Conservation (phyloP, 2,329 filamentous ascomycete genomes). For the Aspergillus persii region DNA sequence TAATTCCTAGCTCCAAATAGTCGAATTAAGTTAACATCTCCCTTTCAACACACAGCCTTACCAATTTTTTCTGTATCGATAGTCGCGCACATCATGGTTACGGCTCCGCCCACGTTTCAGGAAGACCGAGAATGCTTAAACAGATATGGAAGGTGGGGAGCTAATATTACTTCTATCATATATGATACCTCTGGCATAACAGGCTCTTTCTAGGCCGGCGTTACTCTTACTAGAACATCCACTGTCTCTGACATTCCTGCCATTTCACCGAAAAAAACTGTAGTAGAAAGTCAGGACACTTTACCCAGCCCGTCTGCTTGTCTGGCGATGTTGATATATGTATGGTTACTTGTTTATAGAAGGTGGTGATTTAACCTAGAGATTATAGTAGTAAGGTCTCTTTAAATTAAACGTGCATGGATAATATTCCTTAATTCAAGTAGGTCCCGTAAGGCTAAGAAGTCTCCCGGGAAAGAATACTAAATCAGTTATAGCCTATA, state of each 20-base stretch:
- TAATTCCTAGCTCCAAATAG: background rate
- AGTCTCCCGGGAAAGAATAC: background rate
- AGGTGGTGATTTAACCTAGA: background rate
- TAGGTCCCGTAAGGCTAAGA: background rate
- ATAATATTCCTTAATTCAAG: background rate
- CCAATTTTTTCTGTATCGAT: background rate
- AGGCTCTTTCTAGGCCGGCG: background rate
- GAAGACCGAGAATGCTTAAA: background rate
- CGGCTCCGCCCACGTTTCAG: background rate
- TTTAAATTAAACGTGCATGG: background rate
- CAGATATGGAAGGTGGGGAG: background rate
- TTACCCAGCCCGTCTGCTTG: background rate
- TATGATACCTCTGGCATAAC: background rate
- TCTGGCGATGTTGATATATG: background rate
- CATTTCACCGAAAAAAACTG: background rate
- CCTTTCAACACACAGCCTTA: background rate
- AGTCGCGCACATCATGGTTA: background rate
- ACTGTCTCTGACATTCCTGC: background rate
- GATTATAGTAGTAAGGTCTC: background rate
- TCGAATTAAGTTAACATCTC: background rate
- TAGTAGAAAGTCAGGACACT: background rate
- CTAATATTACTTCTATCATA: background rate
- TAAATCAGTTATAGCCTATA: background rate
- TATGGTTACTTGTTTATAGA: background rate
- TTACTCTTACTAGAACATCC: background rate